These are phyloP conservation scores for Candida dajiaensis DNA, from an alignment of 805 yeast genomes.

Conservation along the genomic window DNA sequence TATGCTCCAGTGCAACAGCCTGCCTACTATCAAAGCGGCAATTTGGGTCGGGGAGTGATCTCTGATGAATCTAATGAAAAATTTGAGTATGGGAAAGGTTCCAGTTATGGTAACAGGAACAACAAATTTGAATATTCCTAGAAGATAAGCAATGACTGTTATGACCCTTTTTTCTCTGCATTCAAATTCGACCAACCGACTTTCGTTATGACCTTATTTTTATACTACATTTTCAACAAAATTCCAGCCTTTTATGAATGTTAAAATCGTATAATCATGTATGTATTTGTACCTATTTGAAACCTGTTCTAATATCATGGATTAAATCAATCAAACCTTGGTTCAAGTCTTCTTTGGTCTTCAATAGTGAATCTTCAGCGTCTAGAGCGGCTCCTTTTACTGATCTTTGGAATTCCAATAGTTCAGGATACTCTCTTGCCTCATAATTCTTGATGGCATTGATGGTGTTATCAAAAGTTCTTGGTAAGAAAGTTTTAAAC, in stretches of 20 bases:
- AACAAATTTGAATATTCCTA: background rate
- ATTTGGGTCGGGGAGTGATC: slow-evolving; percentile 15
- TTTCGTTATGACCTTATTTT: background rate
- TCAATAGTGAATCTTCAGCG: slow-evolving; percentile 10
- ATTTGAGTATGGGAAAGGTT: background rate
- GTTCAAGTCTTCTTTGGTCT: slow-evolving; percentile 7
- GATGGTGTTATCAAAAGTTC: slow-evolving; percentile 33
- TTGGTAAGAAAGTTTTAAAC: slow-evolving; percentile 44
- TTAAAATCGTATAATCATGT: background rate
- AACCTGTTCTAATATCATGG: slow-evolving; percentile 18
- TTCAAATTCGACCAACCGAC: background rate
- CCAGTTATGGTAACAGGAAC: background rate
- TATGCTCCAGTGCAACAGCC: slow-evolving; percentile 4
- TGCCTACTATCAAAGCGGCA: background rate
- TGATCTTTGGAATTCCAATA: slow-evolving; percentile 23
- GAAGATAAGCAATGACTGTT: background rate
- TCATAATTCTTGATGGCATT: slow-evolving; percentile 25
- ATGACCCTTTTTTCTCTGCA: background rate
- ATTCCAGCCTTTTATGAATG: too few species aligned
- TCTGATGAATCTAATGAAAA: slow-evolving; percentile 8
- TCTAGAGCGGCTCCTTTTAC: slow-evolving; percentile 14
- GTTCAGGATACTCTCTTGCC: slow-evolving; percentile 32
- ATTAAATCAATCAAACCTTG: slow-evolving; percentile 14
- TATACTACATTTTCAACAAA: background rate
- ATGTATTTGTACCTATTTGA: background rate